Evolutionary conservation across 345 rosid species (phyloP).

Genomic region (Crucihimalaya himalaica): DNA sequence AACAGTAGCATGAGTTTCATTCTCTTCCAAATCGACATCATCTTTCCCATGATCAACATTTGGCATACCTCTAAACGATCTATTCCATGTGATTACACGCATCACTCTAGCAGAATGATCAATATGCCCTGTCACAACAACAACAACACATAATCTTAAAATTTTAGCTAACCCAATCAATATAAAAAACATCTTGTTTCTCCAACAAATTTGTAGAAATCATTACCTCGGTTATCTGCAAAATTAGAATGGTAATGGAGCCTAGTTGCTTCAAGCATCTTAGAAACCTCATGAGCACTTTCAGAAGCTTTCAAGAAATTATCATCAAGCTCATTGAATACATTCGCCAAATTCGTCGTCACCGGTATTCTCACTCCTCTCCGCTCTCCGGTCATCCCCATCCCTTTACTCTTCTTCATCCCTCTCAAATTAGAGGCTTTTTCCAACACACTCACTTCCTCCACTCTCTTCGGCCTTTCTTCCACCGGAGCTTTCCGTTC

Average conservation of each 20-base stretch:
- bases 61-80: slow-evolving; percentile 70
- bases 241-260: slow-evolving; percentile 99
- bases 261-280: slow-evolving; percentile 92
- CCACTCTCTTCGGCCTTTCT: slow-evolving; percentile 44
- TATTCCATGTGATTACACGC: slow-evolving; percentile 97
- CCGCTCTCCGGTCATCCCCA: slow-evolving; percentile 43
- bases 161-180: slow-evolving; percentile 1
- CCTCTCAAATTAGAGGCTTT: slow-evolving; percentile 41
- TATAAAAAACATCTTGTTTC: neutral
- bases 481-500: slow-evolving; percentile 43
- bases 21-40: slow-evolving; percentile 73
- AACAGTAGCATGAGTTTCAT: slow-evolving; percentile 95
- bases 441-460: slow-evolving; percentile 37
- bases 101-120: slow-evolving; percentile 92
- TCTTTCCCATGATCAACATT: slow-evolving; percentile 62
- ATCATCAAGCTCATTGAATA: slow-evolving; percentile 79
- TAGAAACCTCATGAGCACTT: slow-evolving; percentile 91
- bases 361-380: slow-evolving; percentile 38
- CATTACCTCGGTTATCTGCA: slow-evolving; percentile 71
- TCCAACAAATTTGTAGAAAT: neutral
- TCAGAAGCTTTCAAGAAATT: slow-evolving; percentile 86
- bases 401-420: slow-evolving; percentile 49
- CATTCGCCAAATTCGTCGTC: slow-evolving; percentile 45
- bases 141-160: neutral
- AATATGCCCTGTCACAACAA: slow-evolving; percentile 66